Conservation (phyloP, 257 asterid species). For the Craterostigma plantagineum region DNA sequence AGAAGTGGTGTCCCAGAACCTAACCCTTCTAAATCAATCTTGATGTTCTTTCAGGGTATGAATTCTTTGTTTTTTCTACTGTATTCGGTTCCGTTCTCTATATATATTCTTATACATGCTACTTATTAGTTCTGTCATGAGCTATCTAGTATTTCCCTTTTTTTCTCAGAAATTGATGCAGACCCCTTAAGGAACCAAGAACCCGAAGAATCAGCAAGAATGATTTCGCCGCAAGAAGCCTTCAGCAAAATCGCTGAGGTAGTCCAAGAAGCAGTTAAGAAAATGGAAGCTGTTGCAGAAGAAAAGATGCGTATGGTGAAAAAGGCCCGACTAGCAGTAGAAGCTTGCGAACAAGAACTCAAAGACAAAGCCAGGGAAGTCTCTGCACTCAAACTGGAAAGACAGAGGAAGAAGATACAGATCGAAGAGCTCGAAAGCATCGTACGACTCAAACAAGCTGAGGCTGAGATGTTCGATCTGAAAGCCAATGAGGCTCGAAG, state of each 20-base stretch:
- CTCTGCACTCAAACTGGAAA: constrained; percentile 49
- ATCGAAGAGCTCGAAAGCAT: constrained; percentile 80
- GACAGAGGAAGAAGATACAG: constrained; percentile 75
- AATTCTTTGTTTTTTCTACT: constrained; percentile 1
- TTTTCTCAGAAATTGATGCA: constrained; percentile 50
- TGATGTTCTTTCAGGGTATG: constrained; percentile 75
- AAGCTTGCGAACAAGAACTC: constrained; percentile 81
- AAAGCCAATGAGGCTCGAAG: constrained; percentile 90
- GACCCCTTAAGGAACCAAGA: constrained; percentile 51
- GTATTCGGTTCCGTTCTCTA: neutral
- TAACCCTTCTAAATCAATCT: constrained; percentile 40
- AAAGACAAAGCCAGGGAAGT: constrained; percentile 81
- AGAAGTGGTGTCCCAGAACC: constrained; percentile 58
- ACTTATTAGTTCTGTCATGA: too few species aligned
- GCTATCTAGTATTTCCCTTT: too few species aligned
- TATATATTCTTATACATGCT: neutral
- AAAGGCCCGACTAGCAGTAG: constrained; percentile 65
- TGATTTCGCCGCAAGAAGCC: constrained; percentile 78
- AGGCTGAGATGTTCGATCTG: constrained; percentile 82
- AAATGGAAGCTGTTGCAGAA: constrained; percentile 80
- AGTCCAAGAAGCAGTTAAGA: constrained; percentile 79
- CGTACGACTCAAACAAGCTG: constrained; percentile 76
- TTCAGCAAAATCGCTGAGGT: constrained; percentile 76
- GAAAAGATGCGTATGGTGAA: constrained; percentile 77
- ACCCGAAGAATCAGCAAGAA: constrained; percentile 42